A percentile compares a stretch with the other conserved stretches of the same genome.
Evolutionary conservation across 306 rosid genomes (phyloP).

Genomic region (Quercus dentata): DNA sequence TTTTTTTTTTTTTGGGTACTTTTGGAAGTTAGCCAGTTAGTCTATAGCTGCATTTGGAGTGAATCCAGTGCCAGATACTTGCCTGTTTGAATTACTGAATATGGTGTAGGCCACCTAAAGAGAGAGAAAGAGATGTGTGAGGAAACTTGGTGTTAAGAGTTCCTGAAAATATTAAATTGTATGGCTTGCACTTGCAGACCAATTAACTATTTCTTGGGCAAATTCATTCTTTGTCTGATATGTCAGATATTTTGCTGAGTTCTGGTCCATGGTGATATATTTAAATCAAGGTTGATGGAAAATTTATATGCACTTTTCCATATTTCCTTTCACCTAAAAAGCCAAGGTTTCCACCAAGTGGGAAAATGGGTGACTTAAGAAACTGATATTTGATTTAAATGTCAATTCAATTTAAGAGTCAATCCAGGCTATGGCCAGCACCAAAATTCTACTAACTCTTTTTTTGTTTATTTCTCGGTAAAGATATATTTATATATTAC

Average conservation of each 20-base stretch:
- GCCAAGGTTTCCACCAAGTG: too few species aligned
- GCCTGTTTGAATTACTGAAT: not conserved
- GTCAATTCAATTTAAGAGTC: too few species aligned
- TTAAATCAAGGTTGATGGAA: not conserved
- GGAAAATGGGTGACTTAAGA: too few species aligned
- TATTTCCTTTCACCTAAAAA: too few species aligned
- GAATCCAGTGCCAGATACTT: not conserved
- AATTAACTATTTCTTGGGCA: constrained; percentile 20
- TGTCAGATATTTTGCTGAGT: constrained; percentile 22
- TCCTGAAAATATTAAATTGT: constrained; percentile 7
- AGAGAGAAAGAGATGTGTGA: too few species aligned
- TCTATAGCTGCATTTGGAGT: not conserved
- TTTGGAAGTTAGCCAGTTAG: not conserved
- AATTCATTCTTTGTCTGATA: constrained; percentile 24
- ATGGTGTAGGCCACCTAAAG: not conserved
- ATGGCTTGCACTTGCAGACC: constrained; percentile 1
- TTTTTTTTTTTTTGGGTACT: not conserved
- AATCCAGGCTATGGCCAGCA: too few species aligned
- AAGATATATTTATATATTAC: too few species aligned
- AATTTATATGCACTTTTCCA: too few species aligned
- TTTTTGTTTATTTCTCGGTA: too few species aligned
- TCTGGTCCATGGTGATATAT: not conserved
- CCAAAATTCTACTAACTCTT: too few species aligned
- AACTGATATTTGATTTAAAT: too few species aligned
- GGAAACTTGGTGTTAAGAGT: constrained; percentile 3